Evolutionary conservation across 345 rosid genomes (phyloP), one percentile per base, ranked within the genome.

Genomic region (Psidium friedrichsthalianum): DNA sequence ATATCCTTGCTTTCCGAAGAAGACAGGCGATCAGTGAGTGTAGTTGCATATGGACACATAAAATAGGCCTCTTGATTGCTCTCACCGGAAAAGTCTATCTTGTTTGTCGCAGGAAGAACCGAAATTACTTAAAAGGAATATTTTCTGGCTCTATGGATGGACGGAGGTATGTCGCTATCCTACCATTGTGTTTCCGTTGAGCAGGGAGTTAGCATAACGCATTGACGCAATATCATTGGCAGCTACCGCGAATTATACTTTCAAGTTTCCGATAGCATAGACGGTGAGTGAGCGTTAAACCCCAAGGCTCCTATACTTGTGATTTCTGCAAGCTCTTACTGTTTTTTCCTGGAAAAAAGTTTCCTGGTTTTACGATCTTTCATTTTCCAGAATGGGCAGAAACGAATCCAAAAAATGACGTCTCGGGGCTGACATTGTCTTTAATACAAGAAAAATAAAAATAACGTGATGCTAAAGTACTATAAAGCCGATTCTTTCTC

Each of bases 131-230:
- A 84, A 97, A 97, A 86, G 96, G 95, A 15, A 89, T 97, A 42
- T 95, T 97, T 91, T 97, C 98, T 6, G 99, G 94, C 86, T 96
- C 99, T 27, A 93, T 94, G 94, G 99, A 96, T 90, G 99, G 99
- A 95, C n/a, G n/a, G n/a, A n/a, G 99, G 99, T 95, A 55, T 85
- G 1, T 64, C 61, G 40, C 27, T 8, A 27, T 61, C 74, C 74
- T 14, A 8, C 6, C 21, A 2, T 27, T 14, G 74, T 6, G 40
- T 61, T 61, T 61, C 74, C 40, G 27, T 61, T 61, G 15, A 27
- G 74, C 74, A 27, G 40, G 13, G 40, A 61, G 14, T 14, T 36
- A 27, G 21, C 6, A 58, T 58, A 27, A 2, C 2, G 7, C 40
- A 7, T 61, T 16, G 9, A 61, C 27, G 5, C 15, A 14, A 61